Evolutionary conservation across 306 rosid species (phyloP).

Genomic region (Sphenostylis stenocarpa): DNA sequence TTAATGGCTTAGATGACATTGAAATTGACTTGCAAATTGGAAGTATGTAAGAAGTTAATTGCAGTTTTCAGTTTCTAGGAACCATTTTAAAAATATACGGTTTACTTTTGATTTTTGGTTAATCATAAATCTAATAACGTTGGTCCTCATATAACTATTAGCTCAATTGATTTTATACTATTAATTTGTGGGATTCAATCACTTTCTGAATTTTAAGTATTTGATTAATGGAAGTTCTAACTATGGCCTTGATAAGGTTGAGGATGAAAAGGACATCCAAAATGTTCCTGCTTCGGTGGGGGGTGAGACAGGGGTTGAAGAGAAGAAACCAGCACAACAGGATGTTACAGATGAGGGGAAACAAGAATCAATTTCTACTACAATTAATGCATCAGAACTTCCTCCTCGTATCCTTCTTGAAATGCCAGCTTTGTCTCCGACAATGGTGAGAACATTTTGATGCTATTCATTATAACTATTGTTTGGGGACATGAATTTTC

Average conservation of each 20-base stretch:
- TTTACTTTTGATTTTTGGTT: slow-evolving; percentile 19
- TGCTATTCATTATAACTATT: slow-evolving; percentile 19
- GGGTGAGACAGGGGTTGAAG: slow-evolving; percentile 50
- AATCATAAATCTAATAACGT: slow-evolving; percentile 20
- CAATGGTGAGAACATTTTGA: slow-evolving; percentile 67
- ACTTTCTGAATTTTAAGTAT: slow-evolving; percentile 16
- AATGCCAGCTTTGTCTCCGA: slow-evolving; percentile 98
- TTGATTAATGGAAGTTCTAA: slow-evolving; percentile 44
- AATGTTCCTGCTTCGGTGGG: slow-evolving; percentile 61
- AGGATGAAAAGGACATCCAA: slow-evolving; percentile 79
- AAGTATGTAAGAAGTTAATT: neutral
- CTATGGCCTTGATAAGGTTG: slow-evolving; percentile 68
- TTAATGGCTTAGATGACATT: slow-evolving; percentile 17
- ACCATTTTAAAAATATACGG: neutral
- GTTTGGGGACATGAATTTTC: slow-evolving; percentile 15
- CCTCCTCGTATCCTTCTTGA: slow-evolving; percentile 80
- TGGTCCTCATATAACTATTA: slow-evolving; percentile 14
- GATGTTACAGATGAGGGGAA: slow-evolving; percentile 44
- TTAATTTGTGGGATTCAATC: slow-evolving; percentile 11
- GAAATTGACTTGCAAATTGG: slow-evolving; percentile 15
- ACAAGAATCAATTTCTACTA: slow-evolving; percentile 54
- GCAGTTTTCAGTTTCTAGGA: slow-evolving; percentile 4
- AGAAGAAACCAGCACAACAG: slow-evolving; percentile 39
- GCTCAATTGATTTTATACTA: slow-evolving; percentile 3
- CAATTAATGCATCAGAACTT: slow-evolving; percentile 61